phyloP scores from a whole-genome alignment of 805 yeast genomes.

The Barnettozyma vustinii region DNA sequence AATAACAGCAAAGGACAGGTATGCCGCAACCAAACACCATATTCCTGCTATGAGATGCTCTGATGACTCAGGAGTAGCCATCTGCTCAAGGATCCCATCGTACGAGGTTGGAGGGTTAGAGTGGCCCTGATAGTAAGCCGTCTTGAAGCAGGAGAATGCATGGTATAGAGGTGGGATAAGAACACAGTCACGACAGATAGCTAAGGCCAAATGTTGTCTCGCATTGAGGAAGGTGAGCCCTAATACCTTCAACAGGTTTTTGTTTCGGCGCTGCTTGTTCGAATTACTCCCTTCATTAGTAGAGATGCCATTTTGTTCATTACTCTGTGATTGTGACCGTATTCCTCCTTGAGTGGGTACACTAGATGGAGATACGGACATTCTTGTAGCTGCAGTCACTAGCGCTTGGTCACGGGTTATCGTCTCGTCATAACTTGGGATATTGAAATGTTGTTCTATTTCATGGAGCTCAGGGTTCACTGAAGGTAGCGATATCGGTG shows the following conservation, averaged over 20 bases:
- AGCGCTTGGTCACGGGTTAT: slow-evolving; percentile 5
- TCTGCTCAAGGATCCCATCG: slow-evolving; percentile 1
- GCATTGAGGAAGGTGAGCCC: slow-evolving; percentile 72
- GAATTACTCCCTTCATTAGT: slow-evolving; percentile 7
- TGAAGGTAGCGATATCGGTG: background rate
- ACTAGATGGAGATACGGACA: slow-evolving; percentile 2
- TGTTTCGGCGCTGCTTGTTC: slow-evolving; percentile 3
- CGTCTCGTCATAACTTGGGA: slow-evolving; percentile 14
- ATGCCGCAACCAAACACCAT: slow-evolving; percentile 92
- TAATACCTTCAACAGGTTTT: slow-evolving; percentile 42
- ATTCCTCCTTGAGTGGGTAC: background rate
- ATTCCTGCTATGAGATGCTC: slow-evolving; percentile 78
- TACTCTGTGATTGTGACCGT: background rate
- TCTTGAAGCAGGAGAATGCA: slow-evolving; percentile 36
- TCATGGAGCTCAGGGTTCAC: background rate
- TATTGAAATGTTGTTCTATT: slow-evolving; percentile 2
- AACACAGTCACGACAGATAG: slow-evolving; percentile 75
- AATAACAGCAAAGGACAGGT: slow-evolving; percentile 73
- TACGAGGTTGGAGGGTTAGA: slow-evolving; percentile 1
- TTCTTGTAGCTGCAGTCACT: slow-evolving; percentile 3
- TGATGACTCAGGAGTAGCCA: slow-evolving; percentile 62
- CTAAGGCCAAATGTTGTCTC: slow-evolving; percentile 68
- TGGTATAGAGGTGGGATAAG: slow-evolving; percentile 62
- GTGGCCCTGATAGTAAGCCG: slow-evolving; percentile 9
- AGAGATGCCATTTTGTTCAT: background rate